Conservation (phyloP, 768 basidiomycete genomes). For the Calocybe cyanea region DNA sequence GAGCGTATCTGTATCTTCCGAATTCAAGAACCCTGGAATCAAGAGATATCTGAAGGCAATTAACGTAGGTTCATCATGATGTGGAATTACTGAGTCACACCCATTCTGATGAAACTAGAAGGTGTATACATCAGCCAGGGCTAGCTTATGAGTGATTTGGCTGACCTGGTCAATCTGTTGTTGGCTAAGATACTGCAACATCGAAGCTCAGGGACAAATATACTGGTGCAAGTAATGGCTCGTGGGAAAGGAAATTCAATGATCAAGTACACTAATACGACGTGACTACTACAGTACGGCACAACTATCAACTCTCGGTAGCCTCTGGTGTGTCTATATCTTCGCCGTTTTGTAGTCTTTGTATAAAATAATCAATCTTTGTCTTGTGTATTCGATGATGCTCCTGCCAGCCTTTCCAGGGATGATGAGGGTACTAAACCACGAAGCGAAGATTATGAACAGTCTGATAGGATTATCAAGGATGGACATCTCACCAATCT, state of each 20-base stretch:
- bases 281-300: neutral
- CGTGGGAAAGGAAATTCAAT: no score
- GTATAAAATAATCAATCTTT: constrained; percentile 79
- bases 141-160: neutral
- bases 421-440: constrained; percentile 76
- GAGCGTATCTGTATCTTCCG: constrained; percentile 56
- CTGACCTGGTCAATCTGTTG: constrained; percentile 56
- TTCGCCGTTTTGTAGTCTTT: constrained; percentile 57
- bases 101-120: constrained; percentile 56
- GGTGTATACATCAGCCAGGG: constrained; percentile 2
- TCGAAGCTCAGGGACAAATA: constrained; percentile 11
- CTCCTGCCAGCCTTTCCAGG: constrained; percentile 95
- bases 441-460: constrained; percentile 1
- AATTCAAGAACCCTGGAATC: constrained; percentile 65
- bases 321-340: constrained; percentile 29
- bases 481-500: constrained; percentile 44
- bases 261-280: no score
- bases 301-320: constrained; percentile 4
- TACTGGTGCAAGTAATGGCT: no score
- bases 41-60: constrained; percentile 62
- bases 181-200: constrained; percentile 48
- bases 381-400: constrained; percentile 86
- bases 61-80: neutral
- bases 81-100: constrained; percentile 27
- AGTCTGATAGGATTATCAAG: constrained; percentile 2